These are phyloP conservation scores for Plasmodium gallinaceum DNA, from an alignment of 169 alveolate species.

Conservation along the genomic window DNA sequence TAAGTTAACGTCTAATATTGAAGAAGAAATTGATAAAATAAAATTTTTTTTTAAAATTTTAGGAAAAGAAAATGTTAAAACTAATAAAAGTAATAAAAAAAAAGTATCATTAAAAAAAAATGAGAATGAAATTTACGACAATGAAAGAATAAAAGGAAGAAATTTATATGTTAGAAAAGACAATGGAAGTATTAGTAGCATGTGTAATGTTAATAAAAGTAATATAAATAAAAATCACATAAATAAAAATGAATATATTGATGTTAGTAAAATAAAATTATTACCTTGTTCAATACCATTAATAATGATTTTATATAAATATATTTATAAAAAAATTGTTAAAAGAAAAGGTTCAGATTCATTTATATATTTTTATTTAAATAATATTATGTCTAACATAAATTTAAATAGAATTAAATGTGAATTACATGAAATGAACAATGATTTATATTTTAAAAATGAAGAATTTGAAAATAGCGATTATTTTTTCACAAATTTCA, in stretches of 20 bases:
- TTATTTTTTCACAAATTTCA: conserved; percentile 47
- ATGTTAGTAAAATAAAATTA: conserved; percentile 51
- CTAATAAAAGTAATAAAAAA: neutral
- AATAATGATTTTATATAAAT: conserved; percentile 36
- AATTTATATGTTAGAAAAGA: neutral
- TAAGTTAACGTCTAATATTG: conserved; percentile 37
- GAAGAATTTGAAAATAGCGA: conserved; percentile 6
- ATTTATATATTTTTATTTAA: conserved; percentile 41
- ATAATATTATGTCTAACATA: conserved; percentile 27
- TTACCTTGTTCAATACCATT: conserved; percentile 68
- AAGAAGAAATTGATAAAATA: conserved; percentile 72
- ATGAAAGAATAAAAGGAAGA: neutral
- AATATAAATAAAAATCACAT: conserved; percentile 4
- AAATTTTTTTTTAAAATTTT: conserved; percentile 39
- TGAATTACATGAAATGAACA: conserved; percentile 32
- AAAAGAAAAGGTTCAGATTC: conserved; percentile 34
- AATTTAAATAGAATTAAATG: conserved; percentile 58
- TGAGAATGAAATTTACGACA: neutral
- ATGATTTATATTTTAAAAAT: neutral
- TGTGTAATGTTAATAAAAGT: neutral
- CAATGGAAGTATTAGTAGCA: neutral
- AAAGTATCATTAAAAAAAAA: neutral
- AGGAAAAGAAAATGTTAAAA: neutral
- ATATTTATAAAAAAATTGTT: conserved; percentile 7
- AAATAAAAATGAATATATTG: conserved; percentile 24